Evolutionary conservation across 495 filamentous ascomycete species (phyloP), one percentile per base, ranked within the genome.

Genomic region (Penicillium robsamsonii): DNA sequence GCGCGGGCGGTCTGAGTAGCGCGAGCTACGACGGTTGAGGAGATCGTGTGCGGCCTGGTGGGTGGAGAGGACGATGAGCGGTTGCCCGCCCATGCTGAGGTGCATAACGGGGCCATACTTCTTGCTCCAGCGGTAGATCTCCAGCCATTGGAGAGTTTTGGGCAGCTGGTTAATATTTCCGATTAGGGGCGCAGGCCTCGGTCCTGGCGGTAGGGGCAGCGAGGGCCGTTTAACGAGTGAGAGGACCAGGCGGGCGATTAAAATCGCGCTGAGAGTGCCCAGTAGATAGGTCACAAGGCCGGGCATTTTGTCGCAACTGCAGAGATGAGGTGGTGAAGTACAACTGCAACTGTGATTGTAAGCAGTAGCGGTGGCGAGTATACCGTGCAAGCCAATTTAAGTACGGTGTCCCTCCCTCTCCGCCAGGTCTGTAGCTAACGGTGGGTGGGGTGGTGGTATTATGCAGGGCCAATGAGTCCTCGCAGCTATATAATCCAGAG

Each of bases 81-180:
- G 55, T 37, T 70, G 64, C 0, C 66, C 62, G 33, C 50, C 55
- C 58, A 67, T 60, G 25, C 59, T 64, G 17, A 74, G 30, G 17
- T 57, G 49, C 13, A 77, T 57, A n/a, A 80, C 56, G 0, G 74
- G 75, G 15, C 76, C 77, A 55, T 79, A 75, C 29, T 65, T 54
- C 51, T 73, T 66, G 47, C 66, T 70, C 76, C 74, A 78, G 58
- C 69, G 49, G 15, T 68, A 67, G 67, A 87, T 85, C 64, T 81
- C 79, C 17, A 81, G 63, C 85, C 85, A 89, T 20, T 81, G 81
- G 49, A 81, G 77, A 31, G 64, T 67, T 33, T 71, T 72, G 35
- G 80, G 76, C 20, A 82, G 62, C 61, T 81, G 75, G 62, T 75
- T 73, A 24, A 79, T 72, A 72, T 85, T 85, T 38, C 83, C 83